Evolutionary conservation across 1,139 yeast genomes (phyloP).

Genomic region (Meyerozyma athensensis): DNA sequence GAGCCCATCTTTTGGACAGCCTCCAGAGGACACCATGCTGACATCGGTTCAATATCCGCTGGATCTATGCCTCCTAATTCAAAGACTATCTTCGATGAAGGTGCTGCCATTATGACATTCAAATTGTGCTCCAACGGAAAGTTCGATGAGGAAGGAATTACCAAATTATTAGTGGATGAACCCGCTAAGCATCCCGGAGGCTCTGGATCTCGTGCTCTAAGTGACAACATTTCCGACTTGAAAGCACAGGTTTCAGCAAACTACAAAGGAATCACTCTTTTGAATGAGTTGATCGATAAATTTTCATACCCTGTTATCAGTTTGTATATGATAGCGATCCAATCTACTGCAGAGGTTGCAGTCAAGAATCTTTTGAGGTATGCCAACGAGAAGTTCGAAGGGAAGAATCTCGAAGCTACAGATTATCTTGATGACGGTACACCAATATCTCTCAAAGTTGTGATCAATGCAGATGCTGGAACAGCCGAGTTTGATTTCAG

Average conservation of each 20-base stretch:
- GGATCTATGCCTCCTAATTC: constrained; percentile 48
- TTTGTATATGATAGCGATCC: constrained; percentile 41
- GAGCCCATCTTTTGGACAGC: constrained; percentile 43
- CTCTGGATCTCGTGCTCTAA: constrained; percentile 39
- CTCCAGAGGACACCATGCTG: constrained; percentile 46
- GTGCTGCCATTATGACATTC: constrained; percentile 39
- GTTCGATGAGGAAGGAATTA: constrained; percentile 40
- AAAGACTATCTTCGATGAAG: constrained; percentile 41
- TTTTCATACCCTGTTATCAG: constrained; percentile 31
- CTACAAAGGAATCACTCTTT: constrained; percentile 38
- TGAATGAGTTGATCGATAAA: constrained; percentile 27
- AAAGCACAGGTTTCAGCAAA: constrained; percentile 49
- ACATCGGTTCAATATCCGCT: constrained; percentile 42
- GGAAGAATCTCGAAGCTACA: constrained; percentile 27
- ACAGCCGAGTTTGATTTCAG: constrained; percentile 39
- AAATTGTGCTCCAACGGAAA: constrained; percentile 33
- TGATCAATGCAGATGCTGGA: constrained; percentile 31
- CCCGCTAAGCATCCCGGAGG: constrained; percentile 46
- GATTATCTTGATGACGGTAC: constrained; percentile 46
- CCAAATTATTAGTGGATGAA: constrained; percentile 32
- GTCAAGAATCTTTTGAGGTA: constrained; percentile 35
- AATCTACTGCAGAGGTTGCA: constrained; percentile 38
- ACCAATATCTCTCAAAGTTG: constrained; percentile 31
- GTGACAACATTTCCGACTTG: constrained; percentile 42
- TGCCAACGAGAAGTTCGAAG: constrained; percentile 34